Percentiles rank a stretch among this genome's conserved stretches.
phyloP scores from a whole-genome alignment of 2,329 filamentous ascomycete species.

The Trichoderma harzianum region DNA sequence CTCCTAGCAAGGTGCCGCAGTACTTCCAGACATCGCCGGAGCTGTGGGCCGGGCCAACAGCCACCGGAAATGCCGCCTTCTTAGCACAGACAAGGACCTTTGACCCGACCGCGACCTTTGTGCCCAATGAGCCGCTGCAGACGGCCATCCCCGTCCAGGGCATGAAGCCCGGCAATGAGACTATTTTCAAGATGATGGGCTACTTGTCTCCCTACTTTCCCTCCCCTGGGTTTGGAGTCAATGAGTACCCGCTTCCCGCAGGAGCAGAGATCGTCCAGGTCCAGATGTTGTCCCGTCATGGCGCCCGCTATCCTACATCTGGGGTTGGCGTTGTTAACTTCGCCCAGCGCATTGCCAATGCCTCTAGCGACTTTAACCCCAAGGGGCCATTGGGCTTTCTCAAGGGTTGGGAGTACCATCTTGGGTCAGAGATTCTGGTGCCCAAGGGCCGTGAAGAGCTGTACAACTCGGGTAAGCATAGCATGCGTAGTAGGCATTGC shows the following conservation, averaged over 20 bases:
- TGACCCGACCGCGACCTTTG: constrained; percentile 61
- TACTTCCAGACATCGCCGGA: constrained; percentile 62
- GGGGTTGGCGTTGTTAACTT: constrained; percentile 53
- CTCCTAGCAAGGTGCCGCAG: constrained; percentile 49
- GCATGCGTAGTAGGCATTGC: background rate
- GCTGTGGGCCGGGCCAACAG: constrained; percentile 61
- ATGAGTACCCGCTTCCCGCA: constrained; percentile 65
- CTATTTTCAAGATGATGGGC: constrained; percentile 70
- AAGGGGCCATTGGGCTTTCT: constrained; percentile 62
- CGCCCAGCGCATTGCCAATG: constrained; percentile 55
- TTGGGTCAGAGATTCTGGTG: constrained; percentile 69
- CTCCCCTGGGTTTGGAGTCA: constrained; percentile 69
- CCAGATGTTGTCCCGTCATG: constrained; percentile 70
- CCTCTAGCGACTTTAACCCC: constrained; percentile 51
- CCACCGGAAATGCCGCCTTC: constrained; percentile 68
- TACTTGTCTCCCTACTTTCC: constrained; percentile 66
- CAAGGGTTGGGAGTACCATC: constrained; percentile 64
- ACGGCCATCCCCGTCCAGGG: constrained; percentile 66
- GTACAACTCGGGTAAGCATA: constrained; percentile 55
- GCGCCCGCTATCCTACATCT: constrained; percentile 67
- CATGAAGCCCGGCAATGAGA: constrained; percentile 52
- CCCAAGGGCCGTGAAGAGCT: constrained; percentile 70
- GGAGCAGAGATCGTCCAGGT: constrained; percentile 68
- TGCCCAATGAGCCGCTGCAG: constrained; percentile 67
- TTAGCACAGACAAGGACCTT: constrained; percentile 68